Evolutionary conservation across 2,329 filamentous ascomycete genomes (phyloP).

Genomic region (Sphaerulina vaccinii): DNA sequence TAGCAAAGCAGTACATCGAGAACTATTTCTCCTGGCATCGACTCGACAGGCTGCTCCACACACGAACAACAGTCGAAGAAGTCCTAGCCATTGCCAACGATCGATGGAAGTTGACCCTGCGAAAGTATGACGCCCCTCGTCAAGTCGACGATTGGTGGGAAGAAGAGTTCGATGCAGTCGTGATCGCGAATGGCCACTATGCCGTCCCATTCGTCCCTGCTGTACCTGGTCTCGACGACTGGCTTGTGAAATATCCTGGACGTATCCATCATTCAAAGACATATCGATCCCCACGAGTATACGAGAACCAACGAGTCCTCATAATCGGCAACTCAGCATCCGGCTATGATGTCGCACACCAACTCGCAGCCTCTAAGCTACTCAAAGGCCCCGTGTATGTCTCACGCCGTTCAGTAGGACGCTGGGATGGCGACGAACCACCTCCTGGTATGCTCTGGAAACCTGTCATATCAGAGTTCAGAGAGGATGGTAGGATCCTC

Average conservation of each 20-base stretch:
- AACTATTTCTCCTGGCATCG: conserved; percentile 55
- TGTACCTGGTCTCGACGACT: conserved; percentile 53
- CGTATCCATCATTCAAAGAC: conserved; percentile 48
- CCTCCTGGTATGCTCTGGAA: conserved; percentile 55
- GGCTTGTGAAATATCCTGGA: conserved; percentile 54
- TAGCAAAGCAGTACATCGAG: conserved; percentile 57
- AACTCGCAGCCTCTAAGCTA: conserved; percentile 23
- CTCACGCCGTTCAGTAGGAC: conserved; percentile 50
- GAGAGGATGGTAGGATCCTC: conserved; percentile 24
- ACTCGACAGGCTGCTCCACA: conserved; percentile 47
- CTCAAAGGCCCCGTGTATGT: conserved; percentile 49
- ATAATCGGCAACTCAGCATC: conserved; percentile 37
- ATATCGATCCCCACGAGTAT: conserved; percentile 28
- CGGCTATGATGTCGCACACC: conserved; percentile 35
- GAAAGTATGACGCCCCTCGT: conserved; percentile 46
- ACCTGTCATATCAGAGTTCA: conserved; percentile 50
- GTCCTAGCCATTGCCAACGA: conserved; percentile 40
- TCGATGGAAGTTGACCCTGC: conserved; percentile 51
- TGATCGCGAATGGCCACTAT: conserved; percentile 39
- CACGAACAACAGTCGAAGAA: conserved; percentile 56
- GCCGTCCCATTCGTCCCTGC: conserved; percentile 42
- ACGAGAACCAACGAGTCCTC: conserved; percentile 28
- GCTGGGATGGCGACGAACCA: conserved; percentile 53
- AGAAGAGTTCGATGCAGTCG: conserved; percentile 47
- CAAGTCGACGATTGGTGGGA: conserved; percentile 56